These are phyloP conservation scores for Suhomyces sp. DNA, from an alignment of 805 yeast genomes.

Conservation along the genomic window DNA sequence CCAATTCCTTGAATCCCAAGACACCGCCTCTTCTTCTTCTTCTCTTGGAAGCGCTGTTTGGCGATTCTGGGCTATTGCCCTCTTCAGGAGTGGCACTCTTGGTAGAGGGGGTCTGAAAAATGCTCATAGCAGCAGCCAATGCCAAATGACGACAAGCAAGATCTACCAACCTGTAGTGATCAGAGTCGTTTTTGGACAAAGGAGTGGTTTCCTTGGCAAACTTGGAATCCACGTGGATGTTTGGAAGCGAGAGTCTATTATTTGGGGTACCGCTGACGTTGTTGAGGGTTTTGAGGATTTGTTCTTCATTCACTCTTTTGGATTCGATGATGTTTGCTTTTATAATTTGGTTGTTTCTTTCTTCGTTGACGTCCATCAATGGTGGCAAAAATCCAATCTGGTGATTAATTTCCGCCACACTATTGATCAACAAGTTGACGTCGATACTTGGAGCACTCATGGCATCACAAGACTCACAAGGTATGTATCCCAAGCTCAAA, in stretches of 20 bases:
- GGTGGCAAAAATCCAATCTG: constrained; percentile 59
- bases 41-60: constrained; percentile 23
- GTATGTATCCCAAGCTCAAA: constrained; percentile 39
- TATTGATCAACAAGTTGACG: constrained; percentile 40
- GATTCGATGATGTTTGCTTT: constrained; percentile 34
- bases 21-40: constrained; percentile 74
- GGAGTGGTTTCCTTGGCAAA: constrained; percentile 22
- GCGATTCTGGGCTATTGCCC: constrained; percentile 8
- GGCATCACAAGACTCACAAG: constrained; percentile 60
- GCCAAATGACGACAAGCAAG: constrained; percentile 84
- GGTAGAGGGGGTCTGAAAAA: constrained; percentile 23
- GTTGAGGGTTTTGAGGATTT: constrained; percentile 20
- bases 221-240: constrained; percentile 21
- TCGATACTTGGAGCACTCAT: constrained; percentile 43
- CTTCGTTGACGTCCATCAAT: constrained; percentile 44
- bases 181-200: constrained; percentile 58
- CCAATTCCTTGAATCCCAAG: constrained; percentile 81
- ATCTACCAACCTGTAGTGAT: constrained; percentile 66
- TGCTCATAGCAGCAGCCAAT: constrained; percentile 61
- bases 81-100: constrained; percentile 21
- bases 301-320: constrained; percentile 23
- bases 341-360: constrained; percentile 32
- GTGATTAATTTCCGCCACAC: constrained; percentile 55
- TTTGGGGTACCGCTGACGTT: constrained; percentile 11
- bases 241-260: constrained; percentile 31